phyloP scores from a whole-genome alignment of 495 filamentous ascomycete species.

The Margaritispora aquatica region DNA sequence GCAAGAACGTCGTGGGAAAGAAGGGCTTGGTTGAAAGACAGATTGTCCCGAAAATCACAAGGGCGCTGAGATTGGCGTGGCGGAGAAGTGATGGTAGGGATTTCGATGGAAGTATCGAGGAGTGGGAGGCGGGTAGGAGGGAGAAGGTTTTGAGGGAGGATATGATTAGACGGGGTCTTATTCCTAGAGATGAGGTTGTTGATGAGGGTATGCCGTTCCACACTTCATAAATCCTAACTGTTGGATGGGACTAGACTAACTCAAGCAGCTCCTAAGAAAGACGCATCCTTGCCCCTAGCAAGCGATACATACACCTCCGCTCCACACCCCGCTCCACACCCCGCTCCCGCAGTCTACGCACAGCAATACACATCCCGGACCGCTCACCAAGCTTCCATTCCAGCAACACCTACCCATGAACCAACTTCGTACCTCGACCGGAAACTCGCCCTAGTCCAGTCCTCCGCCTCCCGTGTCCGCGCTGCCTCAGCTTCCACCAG shows the following conservation, averaged over 20 bases:
- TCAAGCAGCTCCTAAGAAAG: neutral
- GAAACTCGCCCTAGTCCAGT: neutral
- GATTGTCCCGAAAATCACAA: neutral
- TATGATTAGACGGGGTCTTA: neutral
- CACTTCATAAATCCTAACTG: neutral
- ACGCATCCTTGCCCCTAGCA: neutral
- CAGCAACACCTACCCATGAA: neutral
- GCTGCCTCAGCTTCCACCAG: neutral
- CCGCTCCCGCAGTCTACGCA: neutral
- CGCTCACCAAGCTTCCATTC: neutral
- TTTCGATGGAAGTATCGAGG: neutral
- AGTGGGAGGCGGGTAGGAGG: neutral
- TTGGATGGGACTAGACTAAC: neutral
- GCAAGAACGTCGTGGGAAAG: neutral
- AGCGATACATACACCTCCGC: neutral
- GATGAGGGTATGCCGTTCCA: neutral
- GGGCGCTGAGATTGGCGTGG: constrained; percentile 4
- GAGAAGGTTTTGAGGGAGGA: neutral
- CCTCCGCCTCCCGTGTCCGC: neutral
- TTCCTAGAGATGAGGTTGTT: neutral
- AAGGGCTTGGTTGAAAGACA: constrained; percentile 1
- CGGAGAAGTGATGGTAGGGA: neutral
- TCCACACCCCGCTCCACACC: neutral
- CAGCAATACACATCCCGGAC: neutral
- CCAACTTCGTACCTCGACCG: neutral